A percentile compares a stretch with the other conserved stretches of the same genome.
These are phyloP conservation scores for Coccinonectria pachysandricola DNA, from an alignment of 2,329 filamentous ascomycete genomes.

Conservation along the genomic window DNA sequence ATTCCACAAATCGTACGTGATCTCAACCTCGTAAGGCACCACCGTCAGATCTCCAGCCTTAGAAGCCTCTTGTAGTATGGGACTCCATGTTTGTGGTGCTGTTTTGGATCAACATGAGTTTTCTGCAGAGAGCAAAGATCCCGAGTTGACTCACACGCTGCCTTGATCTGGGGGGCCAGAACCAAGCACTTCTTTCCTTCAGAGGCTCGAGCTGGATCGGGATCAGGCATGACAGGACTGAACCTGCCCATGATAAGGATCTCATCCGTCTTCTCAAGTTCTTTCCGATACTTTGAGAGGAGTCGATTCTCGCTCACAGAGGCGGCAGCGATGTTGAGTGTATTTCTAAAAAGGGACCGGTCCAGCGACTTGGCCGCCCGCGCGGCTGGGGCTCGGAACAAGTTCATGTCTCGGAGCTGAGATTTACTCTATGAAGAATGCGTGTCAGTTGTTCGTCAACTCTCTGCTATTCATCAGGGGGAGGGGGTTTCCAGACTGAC, in stretches of 20 bases:
- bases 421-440: slow-evolving; percentile 15
- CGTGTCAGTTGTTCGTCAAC: slow-evolving; percentile 2
- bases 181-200: slow-evolving; percentile 53
- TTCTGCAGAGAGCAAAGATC: not conserved
- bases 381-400: slow-evolving; percentile 68
- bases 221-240: slow-evolving; percentile 52
- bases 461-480: slow-evolving; percentile 1
- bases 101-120: slow-evolving; percentile 7
- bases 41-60: slow-evolving; percentile 58
- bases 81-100: slow-evolving; percentile 63
- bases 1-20: slow-evolving; percentile 80
- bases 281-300: slow-evolving; percentile 60
- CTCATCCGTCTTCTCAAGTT: slow-evolving; percentile 55
- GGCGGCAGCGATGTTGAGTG: slow-evolving; percentile 66
- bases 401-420: slow-evolving; percentile 35
- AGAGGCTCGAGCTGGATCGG: slow-evolving; percentile 40
- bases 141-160: slow-evolving; percentile 31
- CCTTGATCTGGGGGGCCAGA: slow-evolving; percentile 44
- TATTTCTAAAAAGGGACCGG: slow-evolving; percentile 70
- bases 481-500: slow-evolving; percentile 14
- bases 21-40: slow-evolving; percentile 61
- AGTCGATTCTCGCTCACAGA: slow-evolving; percentile 64
- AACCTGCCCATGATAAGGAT: slow-evolving; percentile 55
- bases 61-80: slow-evolving; percentile 57
- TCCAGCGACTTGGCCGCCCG: slow-evolving; percentile 74